Evolutionary conservation across 2,329 filamentous ascomycete genomes (phyloP), one percentile per base, ranked within the genome.

Genomic region (Biscogniauxia sp.): DNA sequence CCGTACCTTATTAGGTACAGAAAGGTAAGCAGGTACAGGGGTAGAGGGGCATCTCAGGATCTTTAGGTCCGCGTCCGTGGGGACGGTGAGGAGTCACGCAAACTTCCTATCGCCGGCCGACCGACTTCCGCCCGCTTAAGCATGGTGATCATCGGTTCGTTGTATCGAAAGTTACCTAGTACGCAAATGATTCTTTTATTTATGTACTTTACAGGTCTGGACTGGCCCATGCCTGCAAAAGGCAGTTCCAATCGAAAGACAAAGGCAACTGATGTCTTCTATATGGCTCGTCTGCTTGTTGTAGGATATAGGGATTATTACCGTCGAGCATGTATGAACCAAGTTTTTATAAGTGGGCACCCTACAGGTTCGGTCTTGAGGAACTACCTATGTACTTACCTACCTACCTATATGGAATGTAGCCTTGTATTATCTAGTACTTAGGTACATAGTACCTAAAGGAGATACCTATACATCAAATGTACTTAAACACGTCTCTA

Each of bases 181-280:
- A 45, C 11, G 37, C 37, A 45, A 13, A 45, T 11, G 37, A n/a
- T 45, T 15, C 37, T 45, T n/a, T n/a, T n/a, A n/a, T n/a, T n/a
- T 45, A 45, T 45, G 37, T 32, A 17, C 26, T 53, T 53, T 15
- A 11, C 25, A 25, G 25, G 25, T 20, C 53, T 54, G 28, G 53
- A 41, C 53, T 54, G 53, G 53, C 19, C 53, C 5, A 19, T 54
- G 53, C 25, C 26, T 28, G 53, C 53, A 54, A 54, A 23, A 32
- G 53, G 53, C 53, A 54, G 28, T 28, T 54, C 53, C 32, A 32
- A 13, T 37, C 53, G 53, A 45, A 7, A 45, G 15, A 28, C 13
- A n/a, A 37, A 23, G n/a, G 19, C 17, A 54, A 37, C 23, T 23
- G 2, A 23, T 3, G n/a, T n/a, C n/a, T 23, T n/a, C 53, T 54